Evolutionary conservation across 2,329 filamentous ascomycete genomes (phyloP).

Genomic region (Thielaviopsis euricoi): DNA sequence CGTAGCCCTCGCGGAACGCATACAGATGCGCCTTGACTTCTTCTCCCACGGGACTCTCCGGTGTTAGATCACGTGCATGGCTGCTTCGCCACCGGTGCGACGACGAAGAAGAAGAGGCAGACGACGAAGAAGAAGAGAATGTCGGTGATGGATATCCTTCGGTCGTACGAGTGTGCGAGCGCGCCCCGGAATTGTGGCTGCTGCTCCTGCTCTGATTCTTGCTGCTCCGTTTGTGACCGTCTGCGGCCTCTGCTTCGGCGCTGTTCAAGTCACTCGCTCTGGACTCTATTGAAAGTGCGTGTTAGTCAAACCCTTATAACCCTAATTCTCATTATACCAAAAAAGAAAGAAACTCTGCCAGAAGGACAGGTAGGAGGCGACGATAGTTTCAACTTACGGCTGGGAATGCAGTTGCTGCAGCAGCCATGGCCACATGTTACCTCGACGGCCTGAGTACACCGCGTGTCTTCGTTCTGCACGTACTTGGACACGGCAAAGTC

Average conservation of each 20-base stretch:
- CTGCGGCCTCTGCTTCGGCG: neutral
- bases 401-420: conserved; percentile 30
- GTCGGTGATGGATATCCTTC: neutral
- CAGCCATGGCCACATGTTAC: conserved; percentile 35
- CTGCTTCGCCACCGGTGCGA: neutral
- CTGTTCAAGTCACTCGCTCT: neutral
- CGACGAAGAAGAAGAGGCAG: neutral
- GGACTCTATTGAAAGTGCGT: neutral
- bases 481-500: conserved; percentile 21
- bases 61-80: neutral
- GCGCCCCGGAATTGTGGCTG: neutral
- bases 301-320: neutral
- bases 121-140: neutral
- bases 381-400: conserved; percentile 22
- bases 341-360: too few relatives aligned
- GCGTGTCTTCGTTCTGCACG: conserved; percentile 19
- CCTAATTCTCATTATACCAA: too few relatives aligned
- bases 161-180: neutral
- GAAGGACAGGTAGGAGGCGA: too few relatives aligned
- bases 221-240: neutral
- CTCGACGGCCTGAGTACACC: conserved; percentile 22
- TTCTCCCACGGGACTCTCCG: neutral
- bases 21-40: neutral
- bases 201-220: neutral
- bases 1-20: neutral